phyloP scores from a whole-genome alignment of 176 grass and related monocot species.

The barley (Hordeum vulgare) region MorexV3_pseudomolecules_assembly NC_058520.1:13012606-13013105 shows the following conservation, averaged over 20 bases:
- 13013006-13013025: too few relatives aligned
- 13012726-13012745: not conserved
- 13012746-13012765: not conserved
- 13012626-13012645: slow-evolving; percentile 7
- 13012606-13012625: slow-evolving; percentile 2
- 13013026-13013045: too few relatives aligned
- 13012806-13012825: slow-evolving; percentile 7
- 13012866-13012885: not conserved
- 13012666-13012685: slow-evolving; percentile 34
- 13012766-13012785: not conserved
- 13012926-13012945: not conserved
- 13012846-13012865: not conserved
- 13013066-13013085: too few relatives aligned
- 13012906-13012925: not conserved
- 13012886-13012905: not conserved
- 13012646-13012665: not conserved
- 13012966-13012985: too few relatives aligned
- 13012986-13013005: too few relatives aligned
- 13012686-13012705: slow-evolving; percentile 28
- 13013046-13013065: too few relatives aligned
- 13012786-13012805: slow-evolving; percentile 10
- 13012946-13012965: too few relatives aligned
- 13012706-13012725: slow-evolving; percentile 11
- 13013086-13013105: too few relatives aligned
- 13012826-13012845: not conserved